These are phyloP conservation scores for Cadophora sp. DNA, from an alignment of 2,329 filamentous ascomycete species.

Conservation along the genomic window DNA sequence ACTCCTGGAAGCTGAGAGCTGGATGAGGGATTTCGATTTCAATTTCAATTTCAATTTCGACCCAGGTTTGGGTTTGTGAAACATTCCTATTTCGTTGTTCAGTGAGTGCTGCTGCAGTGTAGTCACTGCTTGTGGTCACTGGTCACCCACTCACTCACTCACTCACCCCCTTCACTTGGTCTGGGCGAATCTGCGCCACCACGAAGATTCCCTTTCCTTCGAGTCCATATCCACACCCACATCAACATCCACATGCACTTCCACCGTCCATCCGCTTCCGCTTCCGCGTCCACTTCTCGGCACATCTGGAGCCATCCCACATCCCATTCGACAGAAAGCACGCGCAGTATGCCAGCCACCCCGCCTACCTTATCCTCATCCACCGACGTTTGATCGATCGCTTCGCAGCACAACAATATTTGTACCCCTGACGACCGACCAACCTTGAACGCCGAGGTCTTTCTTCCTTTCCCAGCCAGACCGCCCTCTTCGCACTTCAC, in stretches of 20 bases:
- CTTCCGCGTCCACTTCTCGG: background rate
- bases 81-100: background rate
- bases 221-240: too few relatives aligned
- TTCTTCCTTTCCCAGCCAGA: background rate
- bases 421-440: background rate
- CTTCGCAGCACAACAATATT: too few relatives aligned
- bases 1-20: background rate
- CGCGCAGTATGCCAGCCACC: background rate
- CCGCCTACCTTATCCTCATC: too few relatives aligned
- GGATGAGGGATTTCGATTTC: background rate
- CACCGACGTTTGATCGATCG: too few relatives aligned
- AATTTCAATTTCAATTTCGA: too few relatives aligned
- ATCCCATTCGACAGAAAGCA: background rate
- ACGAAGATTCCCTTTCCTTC: background rate
- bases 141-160: too few relatives aligned
- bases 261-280: conserved; percentile 7
- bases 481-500: background rate
- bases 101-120: too few relatives aligned
- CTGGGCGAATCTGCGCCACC: conserved; percentile 6
- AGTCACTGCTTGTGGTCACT: too few relatives aligned
- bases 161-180: background rate
- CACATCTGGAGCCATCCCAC: background rate
- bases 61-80: background rate
- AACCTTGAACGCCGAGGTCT: background rate
- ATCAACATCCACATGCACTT: too few relatives aligned